Evolutionary conservation across 371 early-diverging fungal species (phyloP).

Genomic region (Zychaea mexicana): DNA sequence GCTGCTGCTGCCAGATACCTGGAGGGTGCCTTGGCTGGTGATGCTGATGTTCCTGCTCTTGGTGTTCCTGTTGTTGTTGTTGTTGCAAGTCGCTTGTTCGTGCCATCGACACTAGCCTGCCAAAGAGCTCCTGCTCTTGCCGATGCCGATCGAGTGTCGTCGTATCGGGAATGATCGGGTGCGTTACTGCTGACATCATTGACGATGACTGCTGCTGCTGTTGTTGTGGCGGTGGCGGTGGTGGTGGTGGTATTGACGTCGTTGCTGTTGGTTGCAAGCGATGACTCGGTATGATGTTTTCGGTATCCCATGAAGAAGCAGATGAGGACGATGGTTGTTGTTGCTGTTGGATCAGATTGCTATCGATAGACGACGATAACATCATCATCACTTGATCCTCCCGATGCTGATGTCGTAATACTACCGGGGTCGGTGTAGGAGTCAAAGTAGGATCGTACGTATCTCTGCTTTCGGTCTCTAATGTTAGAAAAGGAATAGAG

Average conservation of each 20-base stretch:
- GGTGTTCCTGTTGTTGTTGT: not conserved
- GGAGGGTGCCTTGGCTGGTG: not conserved
- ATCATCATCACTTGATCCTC: not conserved
- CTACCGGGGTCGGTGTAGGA: not conserved
- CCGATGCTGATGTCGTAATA: not conserved
- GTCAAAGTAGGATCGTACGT: slow-evolving; percentile 2
- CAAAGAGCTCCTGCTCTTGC: slow-evolving; percentile 7
- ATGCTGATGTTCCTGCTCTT: not conserved
- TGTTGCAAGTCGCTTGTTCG: not conserved
- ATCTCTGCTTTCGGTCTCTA: not conserved
- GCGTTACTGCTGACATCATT: not conserved
- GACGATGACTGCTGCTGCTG: not conserved
- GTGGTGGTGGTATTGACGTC: not conserved
- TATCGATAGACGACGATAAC: not conserved
- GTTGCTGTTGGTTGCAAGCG: not conserved
- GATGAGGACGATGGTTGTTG: not conserved
- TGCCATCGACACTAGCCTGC: slow-evolving; percentile 4
- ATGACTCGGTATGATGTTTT: not conserved
- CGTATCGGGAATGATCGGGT: not conserved
- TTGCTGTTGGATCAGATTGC: not conserved
- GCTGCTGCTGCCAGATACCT: not conserved
- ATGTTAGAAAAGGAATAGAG: too few species aligned
- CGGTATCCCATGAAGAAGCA: not conserved
- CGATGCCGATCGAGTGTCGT: not conserved
- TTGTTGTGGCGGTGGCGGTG: not conserved